These are phyloP conservation scores for Glycyrrhiza uralensis DNA, from an alignment of 306 rosid species.

Conservation along the genomic window DNA sequence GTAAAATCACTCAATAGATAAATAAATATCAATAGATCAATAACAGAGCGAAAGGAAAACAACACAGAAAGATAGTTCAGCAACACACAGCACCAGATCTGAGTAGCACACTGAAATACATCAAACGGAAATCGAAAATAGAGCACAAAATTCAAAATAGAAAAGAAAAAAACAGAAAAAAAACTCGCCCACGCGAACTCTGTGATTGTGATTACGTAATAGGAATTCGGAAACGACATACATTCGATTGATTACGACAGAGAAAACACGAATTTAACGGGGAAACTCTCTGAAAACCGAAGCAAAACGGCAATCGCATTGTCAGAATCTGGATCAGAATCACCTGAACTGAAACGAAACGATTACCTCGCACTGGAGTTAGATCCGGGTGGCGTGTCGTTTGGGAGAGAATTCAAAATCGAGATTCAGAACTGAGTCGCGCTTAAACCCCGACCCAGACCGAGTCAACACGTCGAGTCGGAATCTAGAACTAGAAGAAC, in stretches of 20 bases:
- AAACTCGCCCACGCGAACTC: neutral
- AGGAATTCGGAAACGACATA: neutral
- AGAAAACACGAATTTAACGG: neutral
- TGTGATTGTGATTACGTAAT: neutral
- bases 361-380: slow-evolving; percentile 24
- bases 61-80: neutral
- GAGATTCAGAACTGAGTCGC: slow-evolving; percentile 19
- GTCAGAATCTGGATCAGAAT: slow-evolving; percentile 4
- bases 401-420: slow-evolving; percentile 20
- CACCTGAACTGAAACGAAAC: neutral
- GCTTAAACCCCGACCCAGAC: slow-evolving; percentile 32
- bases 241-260: neutral
- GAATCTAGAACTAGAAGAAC: slow-evolving; percentile 13
- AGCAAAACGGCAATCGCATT: slow-evolving; percentile 16
- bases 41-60: neutral
- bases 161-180: neutral
- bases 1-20: neutral
- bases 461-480: slow-evolving; percentile 40
- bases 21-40: slow-evolving; percentile 7
- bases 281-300: neutral
- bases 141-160: neutral
- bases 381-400: slow-evolving; percentile 29
- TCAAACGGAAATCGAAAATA: slow-evolving; percentile 10
- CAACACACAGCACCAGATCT: slow-evolving; percentile 41
- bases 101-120: neutral